Conservation (phyloP, 495 filamentous ascomycete species). For the Staphylotrichum tortipilum region DNA sequence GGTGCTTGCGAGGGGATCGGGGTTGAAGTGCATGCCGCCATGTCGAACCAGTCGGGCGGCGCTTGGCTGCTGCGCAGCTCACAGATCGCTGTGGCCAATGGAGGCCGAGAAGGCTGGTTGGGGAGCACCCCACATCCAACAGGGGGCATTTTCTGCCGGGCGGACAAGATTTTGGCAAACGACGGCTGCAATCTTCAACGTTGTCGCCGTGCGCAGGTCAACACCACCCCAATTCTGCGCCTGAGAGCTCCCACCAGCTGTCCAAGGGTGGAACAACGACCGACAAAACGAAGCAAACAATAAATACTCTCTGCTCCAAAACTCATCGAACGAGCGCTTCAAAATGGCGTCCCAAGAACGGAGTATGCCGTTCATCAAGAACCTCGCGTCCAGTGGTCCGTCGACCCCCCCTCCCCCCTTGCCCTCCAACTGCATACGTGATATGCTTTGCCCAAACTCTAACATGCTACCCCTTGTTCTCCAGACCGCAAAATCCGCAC, state of each 20-base stretch:
- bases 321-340: no score
- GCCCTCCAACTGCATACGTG: background rate
- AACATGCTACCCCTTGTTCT: background rate
- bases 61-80: no score
- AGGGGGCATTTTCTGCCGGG: slow-evolving; percentile 26
- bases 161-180: slow-evolving; percentile 26
- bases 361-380: slow-evolving; percentile 45
- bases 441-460: background rate
- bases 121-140: no score
- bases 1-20: background rate
- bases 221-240: no score
- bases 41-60: no score
- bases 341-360: slow-evolving; percentile 37
- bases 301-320: no score
- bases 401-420: slow-evolving; percentile 8
- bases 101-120: no score
- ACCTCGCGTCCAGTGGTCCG: slow-evolving; percentile 44
- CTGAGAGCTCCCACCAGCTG: no score
- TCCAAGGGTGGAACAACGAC: no score
- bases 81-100: no score
- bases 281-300: no score
- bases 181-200: slow-evolving; percentile 5
- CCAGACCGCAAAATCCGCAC: slow-evolving; percentile 75
- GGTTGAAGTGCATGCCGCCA: background rate
- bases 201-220: background rate